Percentiles rank a stretch among this genome's conserved stretches.
Evolutionary conservation across 2,329 filamentous ascomycete species (phyloP).

Genomic region (Diaporthe helianthi): DNA sequence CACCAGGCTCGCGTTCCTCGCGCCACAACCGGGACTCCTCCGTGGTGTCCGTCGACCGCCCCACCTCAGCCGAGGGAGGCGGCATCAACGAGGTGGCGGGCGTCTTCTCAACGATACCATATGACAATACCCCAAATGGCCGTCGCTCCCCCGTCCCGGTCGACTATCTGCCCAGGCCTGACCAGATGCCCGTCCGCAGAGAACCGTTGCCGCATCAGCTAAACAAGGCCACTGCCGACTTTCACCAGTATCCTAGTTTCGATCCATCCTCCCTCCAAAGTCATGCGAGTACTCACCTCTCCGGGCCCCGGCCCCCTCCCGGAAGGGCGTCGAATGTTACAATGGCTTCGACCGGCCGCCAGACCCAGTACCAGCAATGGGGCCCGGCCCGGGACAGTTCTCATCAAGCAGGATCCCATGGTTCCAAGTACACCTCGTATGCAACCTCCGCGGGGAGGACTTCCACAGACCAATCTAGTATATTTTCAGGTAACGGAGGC

Average conservation of each 20-base stretch:
- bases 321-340: slow-evolving; percentile 66
- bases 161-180: slow-evolving; percentile 74
- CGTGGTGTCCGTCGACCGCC: slow-evolving; percentile 73
- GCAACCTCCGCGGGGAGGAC: slow-evolving; percentile 65
- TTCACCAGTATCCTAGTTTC: slow-evolving; percentile 86
- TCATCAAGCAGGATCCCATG: slow-evolving; percentile 55
- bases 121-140: slow-evolving; percentile 73
- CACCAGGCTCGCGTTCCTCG: slow-evolving; percentile 72
- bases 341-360: slow-evolving; percentile 74
- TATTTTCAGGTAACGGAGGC: slow-evolving; percentile 63
- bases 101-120: slow-evolving; percentile 87
- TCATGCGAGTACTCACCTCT: slow-evolving; percentile 62
- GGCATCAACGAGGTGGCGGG: slow-evolving; percentile 79
- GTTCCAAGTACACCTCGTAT: slow-evolving; percentile 70
- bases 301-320: slow-evolving; percentile 65
- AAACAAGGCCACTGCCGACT: slow-evolving; percentile 79
- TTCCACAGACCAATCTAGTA: slow-evolving; percentile 60
- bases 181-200: slow-evolving; percentile 68
- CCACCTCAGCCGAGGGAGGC: slow-evolving; percentile 64
- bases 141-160: slow-evolving; percentile 73
- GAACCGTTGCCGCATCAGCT: slow-evolving; percentile 84
- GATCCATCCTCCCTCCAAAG: slow-evolving; percentile 60
- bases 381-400: slow-evolving; percentile 65
- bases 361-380: slow-evolving; percentile 81
- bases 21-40: slow-evolving; percentile 79